Conservation (phyloP, 805 yeast species). For the Candida easanensis region DNA sequence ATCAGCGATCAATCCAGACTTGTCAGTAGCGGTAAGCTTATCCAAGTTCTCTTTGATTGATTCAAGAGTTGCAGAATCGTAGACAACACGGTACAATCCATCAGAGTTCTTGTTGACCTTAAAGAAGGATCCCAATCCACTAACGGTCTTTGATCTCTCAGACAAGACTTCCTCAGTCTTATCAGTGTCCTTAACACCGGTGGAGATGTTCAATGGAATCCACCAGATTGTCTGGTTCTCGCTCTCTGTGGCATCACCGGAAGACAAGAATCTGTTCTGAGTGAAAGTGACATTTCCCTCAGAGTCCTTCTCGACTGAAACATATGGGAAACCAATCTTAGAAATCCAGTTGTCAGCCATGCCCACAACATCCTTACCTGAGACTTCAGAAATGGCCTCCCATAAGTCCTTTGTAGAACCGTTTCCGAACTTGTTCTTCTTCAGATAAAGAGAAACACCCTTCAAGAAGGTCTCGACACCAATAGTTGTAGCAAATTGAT, state of each 20-base stretch:
- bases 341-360: slow-evolving; percentile 79
- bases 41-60: slow-evolving; percentile 56
- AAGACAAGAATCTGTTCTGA: slow-evolving; percentile 69
- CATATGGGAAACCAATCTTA: slow-evolving; percentile 74
- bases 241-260: slow-evolving; percentile 70
- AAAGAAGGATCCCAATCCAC: slow-evolving; percentile 50
- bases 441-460: slow-evolving; percentile 75
- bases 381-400: slow-evolving; percentile 62
- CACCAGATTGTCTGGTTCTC: slow-evolving; percentile 69
- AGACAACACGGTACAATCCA: slow-evolving; percentile 75
- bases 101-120: slow-evolving; percentile 70
- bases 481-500: slow-evolving; percentile 73
- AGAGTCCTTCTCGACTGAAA: slow-evolving; percentile 53
- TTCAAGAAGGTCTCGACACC: slow-evolving; percentile 72
- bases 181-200: slow-evolving; percentile 45
- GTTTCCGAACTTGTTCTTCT: slow-evolving; percentile 72
- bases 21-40: slow-evolving; percentile 64
- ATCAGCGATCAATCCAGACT: slow-evolving; percentile 75
- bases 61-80: slow-evolving; percentile 59
- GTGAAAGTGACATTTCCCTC: slow-evolving; percentile 48
- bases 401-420: slow-evolving; percentile 74
- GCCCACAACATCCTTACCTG: slow-evolving; percentile 65
- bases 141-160: slow-evolving; percentile 41
- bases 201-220: slow-evolving; percentile 44
- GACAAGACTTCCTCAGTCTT: slow-evolving; percentile 58